phyloP scores from a whole-genome alignment of 2,329 filamentous ascomycete genomes.

The Chrysoporthe puriensis region DNA sequence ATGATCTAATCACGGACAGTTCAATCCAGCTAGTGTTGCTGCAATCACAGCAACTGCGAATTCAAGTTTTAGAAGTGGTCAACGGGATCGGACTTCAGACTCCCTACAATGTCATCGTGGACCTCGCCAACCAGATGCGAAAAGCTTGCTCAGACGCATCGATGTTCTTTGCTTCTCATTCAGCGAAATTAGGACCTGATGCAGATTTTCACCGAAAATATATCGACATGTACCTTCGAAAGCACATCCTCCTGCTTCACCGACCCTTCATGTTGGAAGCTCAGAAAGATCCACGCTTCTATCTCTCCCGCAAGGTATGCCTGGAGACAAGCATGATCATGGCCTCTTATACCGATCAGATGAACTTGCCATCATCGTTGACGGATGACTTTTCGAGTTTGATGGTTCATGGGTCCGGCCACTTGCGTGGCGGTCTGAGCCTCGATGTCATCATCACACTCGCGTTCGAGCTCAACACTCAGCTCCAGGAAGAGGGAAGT shows the following conservation, averaged over 20 bases:
- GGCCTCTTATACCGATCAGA: slow-evolving; percentile 30
- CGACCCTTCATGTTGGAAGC: slow-evolving; percentile 33
- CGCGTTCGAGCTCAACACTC: slow-evolving; percentile 15
- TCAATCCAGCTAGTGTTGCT: slow-evolving; percentile 32
- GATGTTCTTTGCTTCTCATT: slow-evolving; percentile 28
- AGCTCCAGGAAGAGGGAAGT: slow-evolving; percentile 16
- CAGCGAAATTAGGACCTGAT: neutral
- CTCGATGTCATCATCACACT: slow-evolving; percentile 21
- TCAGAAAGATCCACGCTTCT: slow-evolving; percentile 31
- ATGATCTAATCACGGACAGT: slow-evolving; percentile 29
- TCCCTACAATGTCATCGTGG: slow-evolving; percentile 29
- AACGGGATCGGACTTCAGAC: slow-evolving; percentile 28
- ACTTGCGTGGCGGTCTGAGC: slow-evolving; percentile 12
- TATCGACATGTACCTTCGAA: slow-evolving; percentile 34
- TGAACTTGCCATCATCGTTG: slow-evolving; percentile 13
- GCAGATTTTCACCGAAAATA: slow-evolving; percentile 33
- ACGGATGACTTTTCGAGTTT: slow-evolving; percentile 12
- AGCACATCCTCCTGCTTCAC: slow-evolving; percentile 33
- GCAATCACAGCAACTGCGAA: slow-evolving; percentile 32
- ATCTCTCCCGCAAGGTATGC: slow-evolving; percentile 33
- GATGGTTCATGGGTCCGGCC: slow-evolving; percentile 15
- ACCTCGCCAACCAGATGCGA: slow-evolving; percentile 28
- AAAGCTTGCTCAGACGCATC: slow-evolving; percentile 33
- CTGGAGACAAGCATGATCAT: slow-evolving; percentile 34
- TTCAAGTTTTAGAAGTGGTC: slow-evolving; percentile 31